Base-by-base conservation (phyloP, 805 yeast species). In the Spathaspora gorwiae region DNA sequence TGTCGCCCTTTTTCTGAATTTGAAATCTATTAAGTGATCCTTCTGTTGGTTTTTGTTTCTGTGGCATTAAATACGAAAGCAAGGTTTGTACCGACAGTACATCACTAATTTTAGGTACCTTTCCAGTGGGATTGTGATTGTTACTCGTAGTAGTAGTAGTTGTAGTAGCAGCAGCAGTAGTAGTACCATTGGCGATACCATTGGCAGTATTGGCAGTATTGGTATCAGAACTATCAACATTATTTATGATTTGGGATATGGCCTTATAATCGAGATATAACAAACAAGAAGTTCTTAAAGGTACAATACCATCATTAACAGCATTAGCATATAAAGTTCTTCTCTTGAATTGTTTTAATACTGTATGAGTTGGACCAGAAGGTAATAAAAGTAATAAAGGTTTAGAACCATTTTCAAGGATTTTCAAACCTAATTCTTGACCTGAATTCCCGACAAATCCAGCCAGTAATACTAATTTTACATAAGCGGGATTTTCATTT, bases 391-490 rank as follows among this genome's bases (percentile, higher is more conserved):
- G 80, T 35, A 94, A 66, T 11, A 94, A 63, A 0, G 97, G 96
- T 52, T 76, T 78, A 3, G 64, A 44, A 34, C 68, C 72, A 12
- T 64, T 60, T 34, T 73, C 77, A 2, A 66, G 45, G 35, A 63
- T 65, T 47, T 75, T 74, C 35, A 94, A 73, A 1, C 92, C 92
- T 47, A 94, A 68, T 60, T 94, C 99, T 54, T 88, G 84, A 5
- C 99, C 99, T 0, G 97, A 87, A 50, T 80, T 78, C 4, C 99
- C 99, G n/a, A 90, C 83, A 19, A 90, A 73, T 0, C 99, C 99
- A 32, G 90, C 76, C 66, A 84, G 88, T 10, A 94, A 70, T 0
- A 94, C 96, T 40, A 90, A 59, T 47, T 90, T 87, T 11, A 92
- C 86, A 59, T 86, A 88, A 2, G 80, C 77, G 0, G 98, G 97